Evolutionary conservation across 2,329 filamentous ascomycete species (phyloP).

Genomic region (Leptographium procerum): DNA sequence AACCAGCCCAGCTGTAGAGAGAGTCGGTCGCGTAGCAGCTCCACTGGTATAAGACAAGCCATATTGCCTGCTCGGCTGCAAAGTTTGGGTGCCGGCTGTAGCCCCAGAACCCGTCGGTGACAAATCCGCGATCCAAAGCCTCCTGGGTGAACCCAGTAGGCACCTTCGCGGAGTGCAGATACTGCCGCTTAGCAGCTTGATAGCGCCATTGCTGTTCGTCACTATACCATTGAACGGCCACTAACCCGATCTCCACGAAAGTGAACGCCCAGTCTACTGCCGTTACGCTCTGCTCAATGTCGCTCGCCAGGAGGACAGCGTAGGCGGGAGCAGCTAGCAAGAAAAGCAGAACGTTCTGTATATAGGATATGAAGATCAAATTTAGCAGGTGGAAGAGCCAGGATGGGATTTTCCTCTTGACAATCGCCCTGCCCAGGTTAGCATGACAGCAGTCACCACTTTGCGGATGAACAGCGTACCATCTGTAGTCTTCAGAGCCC

Average conservation of each 20-base stretch:
- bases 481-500: conserved; percentile 92
- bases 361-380: conserved; percentile 74
- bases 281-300: conserved; percentile 41
- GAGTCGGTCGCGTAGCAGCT: conserved; percentile 61
- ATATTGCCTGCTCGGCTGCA: conserved; percentile 79
- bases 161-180: conserved; percentile 61
- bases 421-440: conserved; percentile 44
- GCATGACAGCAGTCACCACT: background rate
- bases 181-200: conserved; percentile 69
- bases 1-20: conserved; percentile 66
- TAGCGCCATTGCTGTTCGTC: conserved; percentile 92
- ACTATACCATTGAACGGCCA: conserved; percentile 63
- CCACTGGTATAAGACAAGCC: conserved; percentile 85
- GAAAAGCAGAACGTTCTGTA: conserved; percentile 74
- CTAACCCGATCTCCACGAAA: conserved; percentile 33
- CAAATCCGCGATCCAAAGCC: conserved; percentile 84
- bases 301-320: conserved; percentile 61
- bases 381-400: conserved; percentile 75
- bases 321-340: conserved; percentile 69
- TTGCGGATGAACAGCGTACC: conserved; percentile 30
- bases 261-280: conserved; percentile 37
- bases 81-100: conserved; percentile 94
- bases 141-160: conserved; percentile 52
- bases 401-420: conserved; percentile 53
- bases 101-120: conserved; percentile 72